A percentile compares a stretch with the other conserved stretches of the same genome.
Conservation (phyloP, 805 yeast species). For the Millerozyma acaciae region DNA sequence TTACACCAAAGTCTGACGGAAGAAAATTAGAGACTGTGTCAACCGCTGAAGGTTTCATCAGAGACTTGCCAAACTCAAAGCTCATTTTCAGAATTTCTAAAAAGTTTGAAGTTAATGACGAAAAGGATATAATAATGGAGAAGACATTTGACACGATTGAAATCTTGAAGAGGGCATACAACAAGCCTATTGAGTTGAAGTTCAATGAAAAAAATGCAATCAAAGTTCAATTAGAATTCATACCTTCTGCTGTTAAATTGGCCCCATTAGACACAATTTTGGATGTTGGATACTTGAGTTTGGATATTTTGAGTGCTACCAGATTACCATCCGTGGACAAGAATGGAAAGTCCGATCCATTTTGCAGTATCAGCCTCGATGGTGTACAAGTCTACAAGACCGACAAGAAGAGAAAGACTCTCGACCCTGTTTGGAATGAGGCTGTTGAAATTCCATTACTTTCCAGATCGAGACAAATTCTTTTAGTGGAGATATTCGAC, state of each 20-base stretch:
- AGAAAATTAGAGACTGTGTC: conserved; percentile 41
- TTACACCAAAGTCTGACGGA: conserved; percentile 46
- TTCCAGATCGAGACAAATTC: conserved; percentile 54
- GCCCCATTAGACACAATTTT: conserved; percentile 57
- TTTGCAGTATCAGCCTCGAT: conserved; percentile 48
- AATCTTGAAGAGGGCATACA: conserved; percentile 47
- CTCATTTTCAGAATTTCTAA: conserved; percentile 55
- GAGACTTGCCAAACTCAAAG: conserved; percentile 65
- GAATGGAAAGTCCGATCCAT: conserved; percentile 79
- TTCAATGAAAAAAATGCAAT: conserved; percentile 40
- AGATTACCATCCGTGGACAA: conserved; percentile 57
- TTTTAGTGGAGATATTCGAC: conserved; percentile 54
- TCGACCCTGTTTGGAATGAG: conserved; percentile 79
- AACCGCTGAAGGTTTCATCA: conserved; percentile 57
- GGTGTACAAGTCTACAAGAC: conserved; percentile 54
- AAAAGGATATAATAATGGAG: conserved; percentile 51
- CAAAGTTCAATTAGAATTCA: conserved; percentile 51
- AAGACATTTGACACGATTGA: conserved; percentile 48
- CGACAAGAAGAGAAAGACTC: conserved; percentile 58
- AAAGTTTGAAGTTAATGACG: conserved; percentile 42
- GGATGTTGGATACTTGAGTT: conserved; percentile 62
- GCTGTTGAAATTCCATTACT: conserved; percentile 52
- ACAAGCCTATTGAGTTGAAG: conserved; percentile 42
- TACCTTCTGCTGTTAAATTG: conserved; percentile 53
- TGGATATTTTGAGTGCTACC: conserved; percentile 56